Base-by-base conservation (phyloP, 495 filamentous ascomycete genomes). In the Talaromyces borbonicus region DNA sequence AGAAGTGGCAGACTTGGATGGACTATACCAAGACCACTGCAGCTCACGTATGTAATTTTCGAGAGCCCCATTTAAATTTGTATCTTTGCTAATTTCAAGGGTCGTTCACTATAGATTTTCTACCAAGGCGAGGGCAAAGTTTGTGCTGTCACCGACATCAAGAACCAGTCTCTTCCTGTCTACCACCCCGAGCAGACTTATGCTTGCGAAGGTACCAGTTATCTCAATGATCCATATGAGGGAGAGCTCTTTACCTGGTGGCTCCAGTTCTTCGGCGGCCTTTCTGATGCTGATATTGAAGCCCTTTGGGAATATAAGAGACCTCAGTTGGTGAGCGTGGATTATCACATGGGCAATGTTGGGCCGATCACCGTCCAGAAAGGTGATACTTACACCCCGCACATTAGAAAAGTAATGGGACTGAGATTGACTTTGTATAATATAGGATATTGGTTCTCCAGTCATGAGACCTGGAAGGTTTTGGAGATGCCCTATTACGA, bases 401-500 rank as follows among this genome's bases (percentile, higher is more conserved):
- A 0, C 20, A 31, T 38, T 24, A 15, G 42, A 25, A 11, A 26
- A 7, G n/a, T 19, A 31, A 46, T n/a, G 20, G 18, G 37, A 25
- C 9, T 41, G n/a, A 41, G 37, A 24, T 41, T 41, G 3, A 22
- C 23, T 8, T 19, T 48, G 24, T 31, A 25, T 29, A 25, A 20
- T 30, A 24, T 22, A 58, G 56, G 58, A 47, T 61, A 50, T 38
- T 65, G 58, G 58, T 62, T 62, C 50, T 63, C 62, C 20, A 55
- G 50, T 18, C 62, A 63, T 36, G 60, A 65, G 44, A 50, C 52
- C 33, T 65, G 58, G 61, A 65, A 65, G 43, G 54, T 58, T 4
- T 51, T 65, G 52, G 56, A 65, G 43, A 56, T 65, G 58, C 61
- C 62, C 3, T 62, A 65, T 37, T 60, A 54, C 27, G 57, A 63